Conservation (phyloP, 495 filamentous ascomycete genomes). For the Penicillium riverlandense region DNA sequence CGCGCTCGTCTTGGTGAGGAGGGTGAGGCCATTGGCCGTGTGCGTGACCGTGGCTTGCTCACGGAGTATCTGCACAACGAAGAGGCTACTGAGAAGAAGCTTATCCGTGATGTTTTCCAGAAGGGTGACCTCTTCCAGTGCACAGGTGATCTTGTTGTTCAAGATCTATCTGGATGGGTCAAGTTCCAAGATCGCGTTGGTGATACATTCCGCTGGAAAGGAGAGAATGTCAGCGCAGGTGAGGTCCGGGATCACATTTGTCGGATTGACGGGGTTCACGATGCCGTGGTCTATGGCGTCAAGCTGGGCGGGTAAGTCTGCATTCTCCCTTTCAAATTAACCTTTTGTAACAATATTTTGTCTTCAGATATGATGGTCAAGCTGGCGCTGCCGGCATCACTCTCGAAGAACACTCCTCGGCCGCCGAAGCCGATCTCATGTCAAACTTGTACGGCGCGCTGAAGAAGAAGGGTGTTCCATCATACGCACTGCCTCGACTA, state of each 20-base stretch:
- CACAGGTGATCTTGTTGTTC: constrained; percentile 74
- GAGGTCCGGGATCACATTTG: constrained; percentile 51
- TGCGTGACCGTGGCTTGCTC: constrained; percentile 55
- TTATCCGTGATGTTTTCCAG: constrained; percentile 68
- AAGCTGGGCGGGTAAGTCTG: constrained; percentile 31
- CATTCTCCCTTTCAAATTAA: background rate
- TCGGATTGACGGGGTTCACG: constrained; percentile 34
- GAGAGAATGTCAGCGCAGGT: constrained; percentile 82
- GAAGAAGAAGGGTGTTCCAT: constrained; percentile 43
- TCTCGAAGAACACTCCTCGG: constrained; percentile 26
- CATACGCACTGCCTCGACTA: constrained; percentile 42
- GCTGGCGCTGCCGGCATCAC: constrained; percentile 46
- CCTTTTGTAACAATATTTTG: background rate
- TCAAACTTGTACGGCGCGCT: constrained; percentile 27
- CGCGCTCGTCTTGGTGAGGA: constrained; percentile 51
- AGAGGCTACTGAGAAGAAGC: constrained; percentile 66
- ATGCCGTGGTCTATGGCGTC: constrained; percentile 47
- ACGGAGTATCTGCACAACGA: constrained; percentile 80
- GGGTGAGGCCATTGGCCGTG: constrained; percentile 72
- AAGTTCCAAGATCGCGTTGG: constrained; percentile 87
- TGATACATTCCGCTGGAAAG: constrained; percentile 94
- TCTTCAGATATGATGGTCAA: constrained; percentile 42
- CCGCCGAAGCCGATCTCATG: constrained; percentile 27
- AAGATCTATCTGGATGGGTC: constrained; percentile 60
- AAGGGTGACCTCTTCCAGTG: constrained; percentile 84